phyloP scores from a whole-genome alignment of 2,329 filamentous ascomycete species.

The Hymenotorrendiella dingleyae region DNA sequence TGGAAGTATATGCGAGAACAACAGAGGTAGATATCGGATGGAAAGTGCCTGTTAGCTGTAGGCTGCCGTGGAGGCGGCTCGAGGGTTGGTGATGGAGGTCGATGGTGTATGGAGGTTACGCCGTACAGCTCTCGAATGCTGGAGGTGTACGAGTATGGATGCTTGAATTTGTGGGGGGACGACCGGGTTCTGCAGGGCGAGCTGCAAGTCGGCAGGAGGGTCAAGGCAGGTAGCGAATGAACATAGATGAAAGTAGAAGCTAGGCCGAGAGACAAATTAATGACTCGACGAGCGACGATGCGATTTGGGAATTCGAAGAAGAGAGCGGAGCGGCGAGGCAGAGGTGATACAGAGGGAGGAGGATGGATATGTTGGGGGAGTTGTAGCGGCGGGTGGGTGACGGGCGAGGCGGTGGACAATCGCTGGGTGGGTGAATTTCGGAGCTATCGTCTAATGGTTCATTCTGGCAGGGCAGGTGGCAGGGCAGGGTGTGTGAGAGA shows the following conservation, averaged over 20 bases:
- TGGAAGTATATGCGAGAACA: constrained; percentile 5
- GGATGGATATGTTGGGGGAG: background rate
- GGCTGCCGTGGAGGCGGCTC: constrained; percentile 17
- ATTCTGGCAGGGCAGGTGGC: background rate
- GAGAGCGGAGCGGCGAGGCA: background rate
- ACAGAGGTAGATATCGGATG: constrained; percentile 6
- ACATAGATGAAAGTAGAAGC: constrained; percentile 11
- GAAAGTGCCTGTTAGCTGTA: constrained; percentile 13
- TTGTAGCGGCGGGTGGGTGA: background rate
- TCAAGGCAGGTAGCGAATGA: constrained; percentile 4
- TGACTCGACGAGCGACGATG: constrained; percentile 17
- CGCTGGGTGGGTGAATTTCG: background rate
- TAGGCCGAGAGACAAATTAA: constrained; percentile 24
- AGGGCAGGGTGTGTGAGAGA: background rate
- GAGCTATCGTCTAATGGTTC: background rate
- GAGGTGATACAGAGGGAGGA: background rate
- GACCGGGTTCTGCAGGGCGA: constrained; percentile 12
- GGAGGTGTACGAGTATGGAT: background rate
- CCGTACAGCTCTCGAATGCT: background rate
- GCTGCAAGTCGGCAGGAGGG: constrained; percentile 7
- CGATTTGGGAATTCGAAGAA: background rate
- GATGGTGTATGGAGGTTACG: background rate
- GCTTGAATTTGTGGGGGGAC: no score
- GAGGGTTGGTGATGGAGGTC: background rate
- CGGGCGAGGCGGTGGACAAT: background rate